phyloP scores from a whole-genome alignment of 352 stramenopile species.

The Phytophthora tubulina region DNA sequence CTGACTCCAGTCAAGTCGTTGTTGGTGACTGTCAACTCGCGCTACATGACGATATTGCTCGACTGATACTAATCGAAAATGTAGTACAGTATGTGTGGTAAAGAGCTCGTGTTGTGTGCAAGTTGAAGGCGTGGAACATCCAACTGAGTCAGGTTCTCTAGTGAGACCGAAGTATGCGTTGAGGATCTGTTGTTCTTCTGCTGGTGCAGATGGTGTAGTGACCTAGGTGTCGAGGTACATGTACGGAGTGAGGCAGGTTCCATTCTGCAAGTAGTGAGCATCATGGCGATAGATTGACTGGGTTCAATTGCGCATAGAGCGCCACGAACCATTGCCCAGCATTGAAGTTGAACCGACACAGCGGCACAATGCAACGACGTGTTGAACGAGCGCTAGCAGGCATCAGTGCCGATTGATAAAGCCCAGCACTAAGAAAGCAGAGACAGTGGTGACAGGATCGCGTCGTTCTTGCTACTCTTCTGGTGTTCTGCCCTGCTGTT shows the following conservation, averaged over 20 bases:
- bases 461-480: neutral
- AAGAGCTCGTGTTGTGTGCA: neutral
- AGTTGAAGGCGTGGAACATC: neutral
- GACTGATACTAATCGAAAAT: neutral
- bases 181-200: neutral
- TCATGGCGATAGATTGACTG: neutral
- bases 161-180: neutral
- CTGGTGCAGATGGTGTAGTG: neutral
- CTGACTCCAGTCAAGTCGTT: neutral
- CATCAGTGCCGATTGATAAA: neutral
- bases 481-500: neutral
- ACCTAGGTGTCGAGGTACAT: neutral
- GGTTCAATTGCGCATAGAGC: constrained; percentile 3
- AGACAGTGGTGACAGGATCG: neutral
- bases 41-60: neutral
- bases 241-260: neutral
- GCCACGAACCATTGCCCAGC: neutral
- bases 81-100: neutral
- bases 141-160: neutral
- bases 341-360: neutral
- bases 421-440: neutral
- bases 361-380: constrained; percentile 1
- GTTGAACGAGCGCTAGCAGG: neutral
- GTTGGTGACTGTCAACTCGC: neutral
- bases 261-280: neutral